Percentiles rank a stretch among this genome's conserved stretches.
These are phyloP conservation scores for Penicillium macrosclerotiorum DNA, from an alignment of 495 filamentous ascomycete genomes.

Conservation along the genomic window DNA sequence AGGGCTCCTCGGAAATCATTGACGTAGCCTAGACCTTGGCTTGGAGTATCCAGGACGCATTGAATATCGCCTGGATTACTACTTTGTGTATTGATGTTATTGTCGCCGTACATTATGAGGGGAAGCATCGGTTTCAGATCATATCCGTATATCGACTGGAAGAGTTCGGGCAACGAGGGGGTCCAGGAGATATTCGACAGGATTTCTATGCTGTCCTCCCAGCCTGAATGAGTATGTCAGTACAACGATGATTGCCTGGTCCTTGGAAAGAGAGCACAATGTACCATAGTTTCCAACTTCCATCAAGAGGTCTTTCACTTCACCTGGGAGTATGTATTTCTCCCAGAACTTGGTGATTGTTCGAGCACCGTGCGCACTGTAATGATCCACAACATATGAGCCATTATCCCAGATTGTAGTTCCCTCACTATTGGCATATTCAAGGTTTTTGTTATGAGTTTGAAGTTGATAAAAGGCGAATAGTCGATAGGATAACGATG, in stretches of 20 bases:
- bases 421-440: constrained; percentile 8
- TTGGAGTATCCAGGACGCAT: constrained; percentile 22
- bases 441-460: constrained; percentile 26
- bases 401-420: constrained; percentile 42
- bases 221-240: constrained; percentile 25
- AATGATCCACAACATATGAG: constrained; percentile 51
- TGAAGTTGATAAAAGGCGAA: constrained; percentile 41
- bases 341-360: constrained; percentile 46
- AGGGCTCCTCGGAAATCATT: constrained; percentile 34
- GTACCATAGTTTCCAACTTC: constrained; percentile 43
- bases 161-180: constrained; percentile 38
- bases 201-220: constrained; percentile 53
- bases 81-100: constrained; percentile 24
- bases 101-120: constrained; percentile 22
- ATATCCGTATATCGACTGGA: constrained; percentile 34
- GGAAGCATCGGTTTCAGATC: constrained; percentile 22
- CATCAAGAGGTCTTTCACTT: constrained; percentile 28
- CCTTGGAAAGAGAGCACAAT: not conserved
- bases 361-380: constrained; percentile 40
- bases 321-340: constrained; percentile 36
- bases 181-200: constrained; percentile 43
- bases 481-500: constrained; percentile 17
- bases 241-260: too few species aligned
- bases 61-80: constrained; percentile 16
- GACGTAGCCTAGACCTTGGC: constrained; percentile 25